Evolutionary conservation across 1,284 basidiomycete species (phyloP).

Genomic region (Papiliotrema fonsecae): DNA sequence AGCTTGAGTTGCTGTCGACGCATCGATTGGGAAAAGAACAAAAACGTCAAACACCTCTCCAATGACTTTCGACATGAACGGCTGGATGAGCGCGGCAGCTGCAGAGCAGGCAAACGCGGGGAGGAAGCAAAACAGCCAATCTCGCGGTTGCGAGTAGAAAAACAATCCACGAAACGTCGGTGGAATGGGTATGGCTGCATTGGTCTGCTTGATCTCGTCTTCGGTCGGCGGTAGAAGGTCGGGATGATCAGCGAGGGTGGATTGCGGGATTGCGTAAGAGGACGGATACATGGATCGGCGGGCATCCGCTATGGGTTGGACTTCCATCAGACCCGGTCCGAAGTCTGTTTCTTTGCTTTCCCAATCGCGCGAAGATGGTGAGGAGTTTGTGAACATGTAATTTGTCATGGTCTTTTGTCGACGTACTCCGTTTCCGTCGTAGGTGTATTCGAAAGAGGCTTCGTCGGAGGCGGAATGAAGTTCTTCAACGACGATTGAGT

Average conservation of each 20-base stretch:
- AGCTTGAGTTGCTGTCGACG: conserved; percentile 41
- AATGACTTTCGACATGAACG: conserved; percentile 88
- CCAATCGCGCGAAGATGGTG: conserved; percentile 10
- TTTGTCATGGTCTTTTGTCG: conserved; percentile 24
- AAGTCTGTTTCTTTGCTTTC: conserved; percentile 15
- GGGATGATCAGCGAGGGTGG: conserved; percentile 20
- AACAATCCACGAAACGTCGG: conserved; percentile 62
- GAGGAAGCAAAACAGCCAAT: conserved; percentile 57
- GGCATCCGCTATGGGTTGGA: conserved; percentile 16
- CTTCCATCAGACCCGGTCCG: conserved; percentile 15
- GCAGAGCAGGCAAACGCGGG: conserved; percentile 70
- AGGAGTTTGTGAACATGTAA: conserved; percentile 20
- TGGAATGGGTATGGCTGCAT: conserved; percentile 37
- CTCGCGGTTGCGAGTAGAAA: conserved; percentile 57
- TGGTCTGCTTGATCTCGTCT: not conserved
- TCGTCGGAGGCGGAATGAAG: conserved; percentile 5
- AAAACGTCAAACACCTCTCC: conserved; percentile 83
- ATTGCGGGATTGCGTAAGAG: conserved; percentile 12
- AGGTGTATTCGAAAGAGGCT: conserved; percentile 18
- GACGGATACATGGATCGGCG: conserved; percentile 26
- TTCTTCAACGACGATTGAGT: conserved; percentile 21
- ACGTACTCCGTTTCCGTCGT: conserved; percentile 1
- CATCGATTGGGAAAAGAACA: conserved; percentile 51
- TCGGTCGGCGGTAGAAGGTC: conserved; percentile 10
- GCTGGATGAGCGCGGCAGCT: conserved; percentile 70